Conservation (phyloP, 179 eudicot genomes). For the Beta lomatogona region DNA sequence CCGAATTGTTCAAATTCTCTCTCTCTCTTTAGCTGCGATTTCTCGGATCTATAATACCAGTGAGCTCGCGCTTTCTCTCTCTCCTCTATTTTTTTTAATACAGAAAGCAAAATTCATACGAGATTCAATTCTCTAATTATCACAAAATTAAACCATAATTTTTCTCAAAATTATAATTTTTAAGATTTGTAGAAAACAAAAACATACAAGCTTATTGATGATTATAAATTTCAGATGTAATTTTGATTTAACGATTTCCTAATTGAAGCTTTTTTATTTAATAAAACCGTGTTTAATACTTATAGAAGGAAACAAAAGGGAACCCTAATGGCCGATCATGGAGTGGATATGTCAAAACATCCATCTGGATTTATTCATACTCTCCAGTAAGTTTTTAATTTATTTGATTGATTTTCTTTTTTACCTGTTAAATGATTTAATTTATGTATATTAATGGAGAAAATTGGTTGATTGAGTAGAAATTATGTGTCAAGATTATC, state of each 20-base stretch:
- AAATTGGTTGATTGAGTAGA: background rate
- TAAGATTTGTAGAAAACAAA: too few relatives aligned
- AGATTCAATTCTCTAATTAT: background rate
- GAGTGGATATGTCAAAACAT: constrained; percentile 68
- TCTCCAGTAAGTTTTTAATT: constrained; percentile 64
- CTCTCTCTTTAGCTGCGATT: background rate
- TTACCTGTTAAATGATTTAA: background rate
- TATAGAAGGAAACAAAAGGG: background rate
- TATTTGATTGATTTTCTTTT: constrained; percentile 4
- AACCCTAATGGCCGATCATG: constrained; percentile 61
- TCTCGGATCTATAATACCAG: background rate
- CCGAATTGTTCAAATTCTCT: background rate
- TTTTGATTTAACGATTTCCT: background rate
- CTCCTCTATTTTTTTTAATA: background rate
- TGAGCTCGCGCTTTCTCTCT: background rate
- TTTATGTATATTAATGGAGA: background rate
- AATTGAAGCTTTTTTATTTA: background rate
- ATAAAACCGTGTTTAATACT: background rate
- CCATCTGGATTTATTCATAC: constrained; percentile 87
- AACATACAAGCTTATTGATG: too few relatives aligned
- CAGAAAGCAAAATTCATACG: background rate
- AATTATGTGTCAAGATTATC: background rate
- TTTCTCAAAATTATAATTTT: background rate
- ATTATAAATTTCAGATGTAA: too few relatives aligned
- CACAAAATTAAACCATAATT: background rate